Conservation (phyloP, 768 basidiomycete species). For the Termitomyces sp. region DNA sequence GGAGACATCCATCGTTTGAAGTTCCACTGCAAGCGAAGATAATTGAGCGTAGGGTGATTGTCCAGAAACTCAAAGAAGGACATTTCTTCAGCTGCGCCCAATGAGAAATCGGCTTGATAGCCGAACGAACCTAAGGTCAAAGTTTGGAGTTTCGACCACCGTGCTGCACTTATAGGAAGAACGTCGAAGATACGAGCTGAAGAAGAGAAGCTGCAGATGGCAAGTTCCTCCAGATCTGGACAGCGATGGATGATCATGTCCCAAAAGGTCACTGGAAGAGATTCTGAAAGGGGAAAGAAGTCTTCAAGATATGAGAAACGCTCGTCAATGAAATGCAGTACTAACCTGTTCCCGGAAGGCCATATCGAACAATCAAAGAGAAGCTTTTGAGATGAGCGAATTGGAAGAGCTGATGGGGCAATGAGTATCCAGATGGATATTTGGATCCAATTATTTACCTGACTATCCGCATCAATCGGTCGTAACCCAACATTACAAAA, state of each 20-base stretch:
- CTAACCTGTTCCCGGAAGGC: slow-evolving; percentile 32
- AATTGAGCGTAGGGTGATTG: slow-evolving; percentile 30
- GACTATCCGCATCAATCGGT: slow-evolving; percentile 27
- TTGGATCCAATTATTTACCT: slow-evolving; percentile 11
- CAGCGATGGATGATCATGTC: slow-evolving; percentile 41
- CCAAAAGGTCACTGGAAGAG: slow-evolving; percentile 37
- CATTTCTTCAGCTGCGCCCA: slow-evolving; percentile 26
- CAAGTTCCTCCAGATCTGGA: slow-evolving; percentile 43
- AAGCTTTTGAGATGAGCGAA: slow-evolving; percentile 39
- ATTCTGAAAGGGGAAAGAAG: slow-evolving; percentile 31
- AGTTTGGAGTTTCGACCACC: slow-evolving; percentile 34
- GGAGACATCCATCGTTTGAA: slow-evolving; percentile 47
- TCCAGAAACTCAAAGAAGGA: slow-evolving; percentile 32
- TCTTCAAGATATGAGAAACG: slow-evolving; percentile 18
- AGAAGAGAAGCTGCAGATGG: slow-evolving; percentile 45
- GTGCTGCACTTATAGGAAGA: slow-evolving; percentile 29
- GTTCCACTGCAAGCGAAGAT: slow-evolving; percentile 43
- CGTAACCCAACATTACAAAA: slow-evolving; percentile 37
- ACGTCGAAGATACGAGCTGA: slow-evolving; percentile 39
- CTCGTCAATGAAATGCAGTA: background rate
- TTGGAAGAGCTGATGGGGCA: slow-evolving; percentile 27
- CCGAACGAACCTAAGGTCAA: slow-evolving; percentile 47
- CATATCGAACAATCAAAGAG: slow-evolving; percentile 41
- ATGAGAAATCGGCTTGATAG: slow-evolving; percentile 37
- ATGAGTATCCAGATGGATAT: background rate